A percentile compares a stretch with the other conserved stretches of the same genome.
Evolutionary conservation across 2,329 filamentous ascomycete species (phyloP).

Genomic region (Monilinia polystroma): DNA sequence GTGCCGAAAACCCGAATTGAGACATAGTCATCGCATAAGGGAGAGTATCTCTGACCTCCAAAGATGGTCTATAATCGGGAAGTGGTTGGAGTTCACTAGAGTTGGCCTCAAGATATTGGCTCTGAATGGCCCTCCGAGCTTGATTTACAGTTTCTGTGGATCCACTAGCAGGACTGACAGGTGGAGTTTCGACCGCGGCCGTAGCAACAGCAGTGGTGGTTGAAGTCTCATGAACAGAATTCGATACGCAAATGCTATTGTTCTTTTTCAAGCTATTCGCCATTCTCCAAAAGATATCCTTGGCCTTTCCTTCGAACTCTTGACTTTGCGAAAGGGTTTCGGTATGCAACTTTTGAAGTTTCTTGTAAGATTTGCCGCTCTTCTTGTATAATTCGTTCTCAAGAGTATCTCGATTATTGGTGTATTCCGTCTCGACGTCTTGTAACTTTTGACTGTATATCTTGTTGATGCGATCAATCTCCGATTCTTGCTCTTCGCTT

Average conservation of each 20-base stretch:
- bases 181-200: not conserved
- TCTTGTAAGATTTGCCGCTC: not conserved
- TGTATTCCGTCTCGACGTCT: not conserved
- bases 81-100: not conserved
- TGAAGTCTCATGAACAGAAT: not conserved
- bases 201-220: not conserved
- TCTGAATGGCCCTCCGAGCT: not conserved
- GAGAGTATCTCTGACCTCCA: no score
- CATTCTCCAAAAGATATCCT: constrained; percentile 3
- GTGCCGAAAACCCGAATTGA: not conserved
- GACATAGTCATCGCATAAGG: not conserved
- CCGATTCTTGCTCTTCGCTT: not conserved
- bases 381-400: not conserved
- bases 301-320: not conserved
- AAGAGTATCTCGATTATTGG: not conserved
- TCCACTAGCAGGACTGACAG: not conserved
- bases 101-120: not conserved
- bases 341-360: not conserved
- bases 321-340: not conserved
- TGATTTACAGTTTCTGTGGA: not conserved
- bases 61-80: not conserved
- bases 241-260: not conserved
- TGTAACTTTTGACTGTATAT: not conserved
- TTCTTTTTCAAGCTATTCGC: not conserved
- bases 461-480: not conserved